Evolutionary conservation across 2,329 filamentous ascomycete species (phyloP), one percentile per base, ranked within the genome.

Genomic region (Exophiala sp.): DNA sequence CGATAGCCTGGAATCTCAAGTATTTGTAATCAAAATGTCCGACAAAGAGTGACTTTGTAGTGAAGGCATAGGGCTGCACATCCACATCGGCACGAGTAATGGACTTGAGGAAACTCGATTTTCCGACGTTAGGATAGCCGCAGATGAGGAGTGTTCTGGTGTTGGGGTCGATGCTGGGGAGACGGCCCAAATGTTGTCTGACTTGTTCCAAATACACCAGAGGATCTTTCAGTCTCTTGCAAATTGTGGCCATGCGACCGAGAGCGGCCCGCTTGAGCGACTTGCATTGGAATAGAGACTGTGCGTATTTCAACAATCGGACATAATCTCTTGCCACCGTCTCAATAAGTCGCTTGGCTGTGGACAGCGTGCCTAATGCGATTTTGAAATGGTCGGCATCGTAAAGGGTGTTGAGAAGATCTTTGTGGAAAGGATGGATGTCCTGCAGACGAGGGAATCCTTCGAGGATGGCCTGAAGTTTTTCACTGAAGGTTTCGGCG

Each of bases 11-110:
- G 73, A 89, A 89, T 56, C 87, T 79, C 60, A 89, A 76, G 73
- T 91, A 93, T 73, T 95, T 95, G 77, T 94, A 95, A 72, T 95
- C 89, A 67, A 97, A 96, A 72, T 98, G 93, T 52, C 93, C 93
- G 23, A 97, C 91, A 65, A 96, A 98, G 63, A 98, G 77, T 62
- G 84, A 89, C 79, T 97, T 97, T 47, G 93, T 98, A 29, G 93
- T 96, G 77, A 98, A 98, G 46, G 93, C 94, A 68, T 97, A 98
- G 16, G 93, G 91, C 73, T 97, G 90, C 27, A 96, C 87, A 65
- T 96, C 91, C 49, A 96, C 91, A 73, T 98, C 93, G 58, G 93
- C 93, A 61, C 90, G 81, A 43, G 89, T 95, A 64, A 97, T 85
- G 66, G 85, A 93, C 71, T 85, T 85, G 66, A 98, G 72, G 76